These are phyloP conservation scores for Cutaneotrichosporon sp. DNA, from an alignment of 1,284 basidiomycete genomes.

Conservation along the genomic window DNA sequence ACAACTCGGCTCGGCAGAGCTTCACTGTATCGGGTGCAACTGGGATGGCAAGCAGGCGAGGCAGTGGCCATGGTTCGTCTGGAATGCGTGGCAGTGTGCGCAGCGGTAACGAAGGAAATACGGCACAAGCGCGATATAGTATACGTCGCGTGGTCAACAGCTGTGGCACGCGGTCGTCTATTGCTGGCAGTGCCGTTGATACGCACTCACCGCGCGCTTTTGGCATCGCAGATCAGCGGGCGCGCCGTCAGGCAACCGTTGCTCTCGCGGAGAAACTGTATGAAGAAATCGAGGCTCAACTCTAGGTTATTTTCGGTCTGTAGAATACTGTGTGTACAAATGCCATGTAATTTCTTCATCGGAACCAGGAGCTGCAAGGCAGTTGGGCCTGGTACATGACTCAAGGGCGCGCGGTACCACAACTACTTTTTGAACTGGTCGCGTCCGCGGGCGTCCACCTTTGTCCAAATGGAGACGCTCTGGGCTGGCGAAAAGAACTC, in stretches of 20 bases:
- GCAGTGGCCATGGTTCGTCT: background rate
- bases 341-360: conserved; percentile 1
- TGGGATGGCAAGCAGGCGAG: background rate
- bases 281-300: conserved; percentile 21
- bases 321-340: conserved; percentile 2
- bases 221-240: conserved; percentile 2
- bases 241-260: conserved; percentile 9
- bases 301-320: background rate
- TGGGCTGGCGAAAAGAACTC: conserved; percentile 52
- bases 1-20: background rate
- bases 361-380: too few species aligned
- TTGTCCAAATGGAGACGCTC: conserved; percentile 54
- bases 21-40: background rate
- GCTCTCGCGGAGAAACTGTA: conserved; percentile 19
- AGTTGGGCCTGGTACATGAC: too few species aligned
- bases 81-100: background rate
- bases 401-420: background rate
- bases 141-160: background rate
- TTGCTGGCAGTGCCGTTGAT: background rate
- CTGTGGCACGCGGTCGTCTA: background rate
- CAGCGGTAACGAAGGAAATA: background rate
- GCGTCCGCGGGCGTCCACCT: conserved; percentile 50
- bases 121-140: background rate
- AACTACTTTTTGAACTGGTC: conserved; percentile 47
- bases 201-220: background rate